A percentile compares a stretch with the other conserved stretches of the same genome.
phyloP scores from a whole-genome alignment of 805 yeast genomes.

The Lachancea mirantina region DNA sequence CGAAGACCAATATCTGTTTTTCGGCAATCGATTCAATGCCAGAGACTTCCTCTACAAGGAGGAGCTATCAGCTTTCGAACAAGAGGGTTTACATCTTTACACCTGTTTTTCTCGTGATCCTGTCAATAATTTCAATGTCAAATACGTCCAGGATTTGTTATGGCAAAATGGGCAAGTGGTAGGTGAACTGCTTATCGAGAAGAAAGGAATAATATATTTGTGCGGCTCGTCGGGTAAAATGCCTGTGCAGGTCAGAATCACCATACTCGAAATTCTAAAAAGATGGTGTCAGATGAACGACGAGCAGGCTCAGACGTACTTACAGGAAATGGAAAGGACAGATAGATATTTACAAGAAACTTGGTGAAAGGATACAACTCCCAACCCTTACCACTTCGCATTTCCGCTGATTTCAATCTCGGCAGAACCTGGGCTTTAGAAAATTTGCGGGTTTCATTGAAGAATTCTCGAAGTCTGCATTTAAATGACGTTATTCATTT shows the following conservation, averaged over 20 bases:
- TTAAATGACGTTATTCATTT: no score
- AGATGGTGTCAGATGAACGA: slow-evolving; percentile 38
- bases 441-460: no score
- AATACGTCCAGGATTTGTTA: slow-evolving; percentile 74
- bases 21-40: slow-evolving; percentile 61
- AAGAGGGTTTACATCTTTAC: slow-evolving; percentile 34
- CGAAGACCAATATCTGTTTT: slow-evolving; percentile 44
- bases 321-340: slow-evolving; percentile 52
- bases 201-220: slow-evolving; percentile 59
- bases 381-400: no score
- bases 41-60: slow-evolving; percentile 65
- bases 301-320: slow-evolving; percentile 42
- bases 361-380: no score
- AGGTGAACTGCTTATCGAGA: slow-evolving; percentile 44
- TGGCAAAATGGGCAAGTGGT: slow-evolving; percentile 45
- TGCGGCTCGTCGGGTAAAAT: slow-evolving; percentile 94
- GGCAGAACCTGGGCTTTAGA: no score
- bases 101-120: slow-evolving; percentile 46
- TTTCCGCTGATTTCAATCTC: no score
- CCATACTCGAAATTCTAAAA: slow-evolving; percentile 56
- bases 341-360: slow-evolving; percentile 81
- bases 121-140: slow-evolving; percentile 34
- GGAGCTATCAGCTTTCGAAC: slow-evolving; percentile 39
- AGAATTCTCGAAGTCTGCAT: no score
- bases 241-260: slow-evolving; percentile 86